phyloP scores from a whole-genome alignment of 2,329 filamentous ascomycete species.

The Fusarium pseudoanthophilum region DNA sequence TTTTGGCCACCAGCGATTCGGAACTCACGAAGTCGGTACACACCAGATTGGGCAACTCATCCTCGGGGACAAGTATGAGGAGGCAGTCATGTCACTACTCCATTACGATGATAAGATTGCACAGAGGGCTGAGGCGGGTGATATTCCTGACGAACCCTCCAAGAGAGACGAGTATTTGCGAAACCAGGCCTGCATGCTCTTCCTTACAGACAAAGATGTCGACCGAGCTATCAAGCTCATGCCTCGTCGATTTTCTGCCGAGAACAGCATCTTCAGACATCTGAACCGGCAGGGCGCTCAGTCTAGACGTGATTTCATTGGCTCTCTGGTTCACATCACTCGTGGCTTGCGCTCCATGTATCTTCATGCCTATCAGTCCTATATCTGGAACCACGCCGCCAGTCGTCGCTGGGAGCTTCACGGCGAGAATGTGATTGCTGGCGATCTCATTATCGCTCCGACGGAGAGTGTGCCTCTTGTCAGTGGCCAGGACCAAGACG shows the following conservation, averaged over 20 bases:
- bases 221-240: slow-evolving; percentile 73
- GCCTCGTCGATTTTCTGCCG: slow-evolving; percentile 84
- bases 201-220: slow-evolving; percentile 69
- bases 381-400: slow-evolving; percentile 90
- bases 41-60: slow-evolving; percentile 87
- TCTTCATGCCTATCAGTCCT: slow-evolving; percentile 94
- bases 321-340: slow-evolving; percentile 82
- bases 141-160: slow-evolving; percentile 58
- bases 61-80: slow-evolving; percentile 82
- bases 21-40: slow-evolving; percentile 86
- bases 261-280: slow-evolving; percentile 81
- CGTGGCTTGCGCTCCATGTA: slow-evolving; percentile 92
- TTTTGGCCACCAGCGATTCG: slow-evolving; percentile 96
- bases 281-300: slow-evolving; percentile 63
- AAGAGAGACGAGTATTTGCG: slow-evolving; percentile 82
- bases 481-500: slow-evolving; percentile 72
- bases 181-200: slow-evolving; percentile 81
- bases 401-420: slow-evolving; percentile 83
- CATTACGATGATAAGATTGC: slow-evolving; percentile 74
- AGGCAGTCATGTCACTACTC: slow-evolving; percentile 81
- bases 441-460: slow-evolving; percentile 79
- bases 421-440: slow-evolving; percentile 79
- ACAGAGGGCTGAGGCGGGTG: slow-evolving; percentile 54
- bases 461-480: slow-evolving; percentile 47
- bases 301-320: slow-evolving; percentile 76